phyloP scores from a whole-genome alignment of 106 monocot species.

The Acanthochlamys bracteata region DNA sequence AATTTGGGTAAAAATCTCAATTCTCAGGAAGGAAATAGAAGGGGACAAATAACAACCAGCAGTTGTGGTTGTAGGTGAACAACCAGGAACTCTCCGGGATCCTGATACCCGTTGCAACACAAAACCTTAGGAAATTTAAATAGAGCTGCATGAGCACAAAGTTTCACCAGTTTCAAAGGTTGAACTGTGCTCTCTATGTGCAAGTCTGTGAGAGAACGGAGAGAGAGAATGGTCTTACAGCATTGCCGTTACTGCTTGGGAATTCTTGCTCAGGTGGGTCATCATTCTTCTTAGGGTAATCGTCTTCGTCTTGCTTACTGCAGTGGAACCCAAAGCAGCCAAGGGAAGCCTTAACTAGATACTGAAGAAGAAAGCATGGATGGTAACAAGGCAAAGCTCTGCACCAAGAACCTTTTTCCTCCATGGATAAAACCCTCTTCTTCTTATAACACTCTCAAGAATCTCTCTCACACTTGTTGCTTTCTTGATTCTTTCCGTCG shows the following conservation, averaged over 20 bases:
- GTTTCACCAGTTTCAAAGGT: too few species aligned
- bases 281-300: not conserved
- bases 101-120: too few species aligned
- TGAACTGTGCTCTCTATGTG: too few species aligned
- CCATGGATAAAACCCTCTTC: not conserved
- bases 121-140: too few species aligned
- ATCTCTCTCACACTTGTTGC: not conserved
- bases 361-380: conserved; percentile 1
- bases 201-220: not conserved
- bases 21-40: too few species aligned
- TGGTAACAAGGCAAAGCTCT: not conserved
- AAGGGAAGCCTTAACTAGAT: not conserved
- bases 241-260: too few species aligned
- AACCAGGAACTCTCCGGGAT: too few species aligned
- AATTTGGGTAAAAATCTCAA: too few species aligned
- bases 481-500: not conserved
- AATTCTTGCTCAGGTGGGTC: not conserved
- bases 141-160: too few species aligned
- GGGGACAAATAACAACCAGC: too few species aligned
- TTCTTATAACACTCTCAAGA: not conserved
- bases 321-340: conserved; percentile 1
- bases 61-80: too few species aligned
- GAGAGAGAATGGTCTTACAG: not conserved
- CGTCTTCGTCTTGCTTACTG: not conserved
- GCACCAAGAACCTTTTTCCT: not conserved